Evolutionary conservation across 2,329 filamentous ascomycete species (phyloP), one percentile per base, ranked within the genome.

Genomic region (Colletotrichum theobromicola): DNA sequence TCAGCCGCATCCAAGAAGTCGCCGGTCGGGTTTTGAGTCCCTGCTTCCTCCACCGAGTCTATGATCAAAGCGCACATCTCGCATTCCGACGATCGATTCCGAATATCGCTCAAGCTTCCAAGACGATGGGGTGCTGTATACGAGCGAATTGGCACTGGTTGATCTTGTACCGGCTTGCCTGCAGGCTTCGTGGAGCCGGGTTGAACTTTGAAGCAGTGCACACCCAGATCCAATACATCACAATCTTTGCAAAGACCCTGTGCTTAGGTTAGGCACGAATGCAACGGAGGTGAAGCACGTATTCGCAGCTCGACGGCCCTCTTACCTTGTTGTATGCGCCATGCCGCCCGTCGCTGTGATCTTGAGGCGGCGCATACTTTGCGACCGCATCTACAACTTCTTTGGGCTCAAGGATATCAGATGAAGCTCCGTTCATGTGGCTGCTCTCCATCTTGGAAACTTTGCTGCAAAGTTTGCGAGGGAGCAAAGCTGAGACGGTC

Each of bases 191-290:
- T 18, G 21, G 58, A 34, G 10, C 32, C 32, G 8, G 16, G 9
- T 42, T 55, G 67, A 37, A 70, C 67, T 37, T 64, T 70, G 67
- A 70, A 70, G 28, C 67, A 37, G 21, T 70, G 58, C 10, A 70
- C 13, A 28, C 35, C 28, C 21, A 72, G 28, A 10, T 72, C 62
- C 4, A 72, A 28, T 5, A 21, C 30, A 4, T 46, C 26, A 53
- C 69, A 72, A 15, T 37, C 50, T 46, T 50, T 5, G 10, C 69
- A 72, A 9, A 72, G 63, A 10, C 58, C 24, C 60, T 55, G 21
- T 35, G 8, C 13, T 42, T 12, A 24, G n/a, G 12, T 55, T 0
- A 55, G 24, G 50, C n/a, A 8, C 15, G 8, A 13, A 0, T 9
- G 42, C 18, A 1, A 13, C 0, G n/a, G 42, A 46, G 42, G 42